Evolutionary conservation across 2,329 filamentous ascomycete species (phyloP).

Genomic region (Zasmidium cellare): DNA sequence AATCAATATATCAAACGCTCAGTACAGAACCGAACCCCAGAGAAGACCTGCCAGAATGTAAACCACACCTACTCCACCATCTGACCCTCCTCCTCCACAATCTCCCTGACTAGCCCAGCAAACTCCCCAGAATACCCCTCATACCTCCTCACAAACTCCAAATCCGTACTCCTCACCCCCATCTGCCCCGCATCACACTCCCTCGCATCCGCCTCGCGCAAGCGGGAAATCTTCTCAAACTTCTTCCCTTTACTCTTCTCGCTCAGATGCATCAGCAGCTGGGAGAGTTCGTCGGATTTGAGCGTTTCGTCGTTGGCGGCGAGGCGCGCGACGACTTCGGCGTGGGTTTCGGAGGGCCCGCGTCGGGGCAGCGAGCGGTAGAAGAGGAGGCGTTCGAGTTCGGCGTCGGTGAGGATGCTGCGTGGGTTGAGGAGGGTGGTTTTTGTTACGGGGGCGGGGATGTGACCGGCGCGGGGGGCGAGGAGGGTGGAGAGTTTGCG

Average conservation of each 20-base stretch:
- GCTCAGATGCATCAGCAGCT: conserved; percentile 16
- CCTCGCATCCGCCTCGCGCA: conserved; percentile 31
- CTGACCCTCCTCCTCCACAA: conserved; percentile 2
- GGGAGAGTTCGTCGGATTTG: conserved; percentile 17
- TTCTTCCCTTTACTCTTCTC: conserved; percentile 25
- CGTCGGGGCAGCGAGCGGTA: conserved; percentile 25
- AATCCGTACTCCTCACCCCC: conserved; percentile 16
- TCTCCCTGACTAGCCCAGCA: conserved; percentile 11
- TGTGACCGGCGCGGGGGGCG: not conserved
- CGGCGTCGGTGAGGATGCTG: conserved; percentile 24
- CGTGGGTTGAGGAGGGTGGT: conserved; percentile 30
- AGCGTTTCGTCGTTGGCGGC: conserved; percentile 20
- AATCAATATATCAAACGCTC: too few species aligned
- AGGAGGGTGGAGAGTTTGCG: too few species aligned
- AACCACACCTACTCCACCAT: too few species aligned
- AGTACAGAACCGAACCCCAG: too few species aligned
- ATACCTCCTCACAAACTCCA: conserved; percentile 25
- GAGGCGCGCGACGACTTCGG: conserved; percentile 31
- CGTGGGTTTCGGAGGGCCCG: conserved; percentile 24
- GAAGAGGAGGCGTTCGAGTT: conserved; percentile 28
- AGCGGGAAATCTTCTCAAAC: conserved; percentile 22
- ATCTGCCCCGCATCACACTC: conserved; percentile 14
- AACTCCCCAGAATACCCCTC: conserved; percentile 23
- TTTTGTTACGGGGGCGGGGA: conserved; percentile 15
- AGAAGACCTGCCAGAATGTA: too few species aligned